Percentiles rank a stretch among this genome's conserved stretches.
Evolutionary conservation across 2,329 filamentous ascomycete genomes (phyloP).

Genomic region (Aulographum hederae): DNA sequence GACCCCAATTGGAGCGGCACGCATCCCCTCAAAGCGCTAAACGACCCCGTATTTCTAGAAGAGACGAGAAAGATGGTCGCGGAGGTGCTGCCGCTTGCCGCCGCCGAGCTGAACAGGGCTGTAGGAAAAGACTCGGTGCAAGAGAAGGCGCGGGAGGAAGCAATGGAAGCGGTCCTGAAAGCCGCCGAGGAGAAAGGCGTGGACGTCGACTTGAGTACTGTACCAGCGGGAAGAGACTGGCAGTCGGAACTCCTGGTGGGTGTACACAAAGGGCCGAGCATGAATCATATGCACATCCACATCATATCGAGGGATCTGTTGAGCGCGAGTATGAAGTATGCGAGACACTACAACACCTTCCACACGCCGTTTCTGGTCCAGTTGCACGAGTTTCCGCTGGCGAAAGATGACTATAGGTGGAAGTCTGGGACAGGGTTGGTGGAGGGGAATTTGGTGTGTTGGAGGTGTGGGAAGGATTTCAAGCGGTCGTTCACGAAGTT

Average conservation of each 20-base stretch:
- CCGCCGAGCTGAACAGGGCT: slow-evolving; percentile 52
- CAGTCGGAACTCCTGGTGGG: slow-evolving; percentile 53
- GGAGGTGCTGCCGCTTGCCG: slow-evolving; percentile 47
- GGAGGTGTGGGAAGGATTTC: slow-evolving; percentile 65
- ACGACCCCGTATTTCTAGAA: slow-evolving; percentile 49
- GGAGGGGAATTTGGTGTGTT: slow-evolving; percentile 53
- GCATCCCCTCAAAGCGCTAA: slow-evolving; percentile 64
- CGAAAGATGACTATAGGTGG: slow-evolving; percentile 43
- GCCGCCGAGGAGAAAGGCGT: neutral
- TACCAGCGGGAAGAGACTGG: slow-evolving; percentile 68
- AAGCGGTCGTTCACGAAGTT: slow-evolving; percentile 54
- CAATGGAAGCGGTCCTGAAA: slow-evolving; percentile 30
- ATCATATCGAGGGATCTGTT: slow-evolving; percentile 66
- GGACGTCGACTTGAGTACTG: slow-evolving; percentile 3
- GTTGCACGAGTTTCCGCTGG: slow-evolving; percentile 63
- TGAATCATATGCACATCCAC: slow-evolving; percentile 86
- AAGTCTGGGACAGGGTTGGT: slow-evolving; percentile 41
- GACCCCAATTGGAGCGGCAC: slow-evolving; percentile 37
- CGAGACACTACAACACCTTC: slow-evolving; percentile 88
- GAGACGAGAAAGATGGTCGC: slow-evolving; percentile 41
- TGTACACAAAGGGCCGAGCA: slow-evolving; percentile 74
- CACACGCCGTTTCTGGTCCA: slow-evolving; percentile 67
- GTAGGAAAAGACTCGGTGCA: slow-evolving; percentile 44
- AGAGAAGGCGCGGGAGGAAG: slow-evolving; percentile 45
- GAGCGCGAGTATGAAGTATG: slow-evolving; percentile 52